phyloP scores from a whole-genome alignment of 2,329 filamentous ascomycete species.

The Diaporthe velutina region DNA sequence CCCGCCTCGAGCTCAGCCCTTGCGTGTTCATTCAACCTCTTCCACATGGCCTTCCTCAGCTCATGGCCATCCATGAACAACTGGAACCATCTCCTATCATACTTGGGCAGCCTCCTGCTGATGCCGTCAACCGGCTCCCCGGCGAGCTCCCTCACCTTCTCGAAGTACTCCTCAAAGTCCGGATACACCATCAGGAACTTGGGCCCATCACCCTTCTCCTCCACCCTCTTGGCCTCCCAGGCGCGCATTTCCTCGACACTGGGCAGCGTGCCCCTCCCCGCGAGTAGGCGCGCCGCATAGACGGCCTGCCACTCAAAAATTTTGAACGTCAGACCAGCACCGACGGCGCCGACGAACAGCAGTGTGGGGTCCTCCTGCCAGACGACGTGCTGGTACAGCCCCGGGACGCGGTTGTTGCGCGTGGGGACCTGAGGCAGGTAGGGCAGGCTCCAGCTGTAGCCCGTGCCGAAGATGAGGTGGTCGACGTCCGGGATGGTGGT shows the following conservation, averaged over 20 bases:
- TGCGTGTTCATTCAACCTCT: conserved; percentile 59
- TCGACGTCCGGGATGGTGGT: conserved; percentile 66
- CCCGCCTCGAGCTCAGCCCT: conserved; percentile 33
- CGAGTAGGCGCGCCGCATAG: conserved; percentile 68
- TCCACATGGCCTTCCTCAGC: conserved; percentile 70
- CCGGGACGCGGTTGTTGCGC: conserved; percentile 67
- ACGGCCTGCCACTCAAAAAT: conserved; percentile 79
- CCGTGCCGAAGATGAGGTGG: conserved; percentile 75
- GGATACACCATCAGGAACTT: conserved; percentile 70
- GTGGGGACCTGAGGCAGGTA: conserved; percentile 67
- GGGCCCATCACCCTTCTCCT: conserved; percentile 66
- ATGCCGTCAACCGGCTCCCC: conserved; percentile 57
- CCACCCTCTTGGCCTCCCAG: conserved; percentile 71
- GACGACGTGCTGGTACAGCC: conserved; percentile 70
- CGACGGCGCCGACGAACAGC: conserved; percentile 70
- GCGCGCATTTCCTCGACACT: conserved; percentile 58
- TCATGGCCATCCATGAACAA: conserved; percentile 68
- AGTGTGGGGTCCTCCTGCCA: conserved; percentile 66
- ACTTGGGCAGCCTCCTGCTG: conserved; percentile 60
- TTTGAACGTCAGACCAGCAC: conserved; percentile 73
- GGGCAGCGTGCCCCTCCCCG: conserved; percentile 66
- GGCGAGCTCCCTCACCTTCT: conserved; percentile 63
- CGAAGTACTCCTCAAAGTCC: conserved; percentile 75
- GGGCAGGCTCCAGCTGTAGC: conserved; percentile 74
- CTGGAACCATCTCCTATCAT: conserved; percentile 60